phyloP scores from a whole-genome alignment of 257 asterid species.

The Dorcoceras hygrometricum region DNA sequence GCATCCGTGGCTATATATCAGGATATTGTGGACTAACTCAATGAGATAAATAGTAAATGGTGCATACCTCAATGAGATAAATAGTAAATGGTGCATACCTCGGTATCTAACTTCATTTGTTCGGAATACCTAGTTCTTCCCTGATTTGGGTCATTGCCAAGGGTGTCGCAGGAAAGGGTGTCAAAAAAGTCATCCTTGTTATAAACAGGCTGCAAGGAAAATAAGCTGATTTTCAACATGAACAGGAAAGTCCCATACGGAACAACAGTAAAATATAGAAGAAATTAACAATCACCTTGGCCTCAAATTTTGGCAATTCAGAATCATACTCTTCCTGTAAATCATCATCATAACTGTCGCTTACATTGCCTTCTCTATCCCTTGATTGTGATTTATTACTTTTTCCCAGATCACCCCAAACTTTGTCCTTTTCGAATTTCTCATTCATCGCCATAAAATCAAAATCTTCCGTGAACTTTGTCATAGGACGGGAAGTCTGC shows the following conservation, averaged over 20 bases:
- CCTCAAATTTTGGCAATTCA: slow-evolving; percentile 56
- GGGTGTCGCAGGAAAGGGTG: slow-evolving; percentile 61
- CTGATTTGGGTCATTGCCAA: slow-evolving; percentile 46
- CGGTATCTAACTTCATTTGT: slow-evolving; percentile 88
- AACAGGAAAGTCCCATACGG: neutral
- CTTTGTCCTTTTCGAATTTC: slow-evolving; percentile 93
- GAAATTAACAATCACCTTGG: slow-evolving; percentile 40
- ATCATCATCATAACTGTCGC: slow-evolving; percentile 59
- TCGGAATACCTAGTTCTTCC: slow-evolving; percentile 87
- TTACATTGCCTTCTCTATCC: slow-evolving; percentile 57
- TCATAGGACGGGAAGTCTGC: slow-evolving; percentile 61
- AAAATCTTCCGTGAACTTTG: slow-evolving; percentile 84
- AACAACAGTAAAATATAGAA: too few species aligned
- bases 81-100: slow-evolving; percentile 43
- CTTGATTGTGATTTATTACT: slow-evolving; percentile 44
- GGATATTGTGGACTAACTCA: slow-evolving; percentile 9
- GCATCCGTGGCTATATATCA: slow-evolving; percentile 27
- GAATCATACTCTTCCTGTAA: slow-evolving; percentile 48
- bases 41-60: neutral
- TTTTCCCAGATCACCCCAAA: slow-evolving; percentile 97
- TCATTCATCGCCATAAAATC: slow-evolving; percentile 98
- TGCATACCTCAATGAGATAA: slow-evolving; percentile 50
- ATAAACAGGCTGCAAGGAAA: slow-evolving; percentile 57
- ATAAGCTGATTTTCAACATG: neutral
- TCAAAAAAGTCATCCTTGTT: slow-evolving; percentile 95